Evolutionary conservation across 1,284 basidiomycete species (phyloP), one percentile per base, ranked within the genome.

Genomic region (Vanrija humicola): DNA sequence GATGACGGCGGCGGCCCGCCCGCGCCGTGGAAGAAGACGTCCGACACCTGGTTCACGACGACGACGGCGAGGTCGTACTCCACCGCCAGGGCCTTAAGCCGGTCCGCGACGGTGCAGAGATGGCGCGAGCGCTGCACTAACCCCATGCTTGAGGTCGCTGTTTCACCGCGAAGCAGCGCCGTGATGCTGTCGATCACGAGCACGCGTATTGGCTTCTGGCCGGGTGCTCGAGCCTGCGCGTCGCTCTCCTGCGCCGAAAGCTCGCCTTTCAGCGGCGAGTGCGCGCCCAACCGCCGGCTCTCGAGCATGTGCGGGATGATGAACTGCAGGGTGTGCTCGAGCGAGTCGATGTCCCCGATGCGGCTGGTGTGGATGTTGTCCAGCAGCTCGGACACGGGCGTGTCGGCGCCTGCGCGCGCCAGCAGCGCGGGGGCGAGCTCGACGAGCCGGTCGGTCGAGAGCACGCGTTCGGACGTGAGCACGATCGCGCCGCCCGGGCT

Each of bases 41-140:
- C 88, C n/a, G 84, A 80, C 3, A 93, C 89, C 72, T 92, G 88
- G 73, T 94, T 95, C 45, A 96, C 77, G 39, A 94, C 85, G 25
- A 95, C 77, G 29, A 95, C 79, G 0, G 89, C 89, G 23, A 94
- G 71, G 38, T 79, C 77, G 64, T 87, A 79, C 54, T 75, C 79
- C 59, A 77, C 78, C 0, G 89, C 89, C 16, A 93, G 76, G 3
- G 73, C 65, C 70, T 92, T 89, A 7, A 94, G 81, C 45, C 82
- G 77, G 16, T 79, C 75, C 0, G 88, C 83, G 44, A 90, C 81
- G 52, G 83, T 78, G n/a, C 82, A 79, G 19, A 94, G 79, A 59
- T 82, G 80, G 59, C 82, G 82, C 3, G 89, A 85, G 25, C 90
- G 84, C 58, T 88, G 82, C 9, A 85, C 78, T 8, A 89, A 80